Conservation (phyloP, 2,329 filamentous ascomycete species). For the Pseudodiploospora longispora region DNA sequence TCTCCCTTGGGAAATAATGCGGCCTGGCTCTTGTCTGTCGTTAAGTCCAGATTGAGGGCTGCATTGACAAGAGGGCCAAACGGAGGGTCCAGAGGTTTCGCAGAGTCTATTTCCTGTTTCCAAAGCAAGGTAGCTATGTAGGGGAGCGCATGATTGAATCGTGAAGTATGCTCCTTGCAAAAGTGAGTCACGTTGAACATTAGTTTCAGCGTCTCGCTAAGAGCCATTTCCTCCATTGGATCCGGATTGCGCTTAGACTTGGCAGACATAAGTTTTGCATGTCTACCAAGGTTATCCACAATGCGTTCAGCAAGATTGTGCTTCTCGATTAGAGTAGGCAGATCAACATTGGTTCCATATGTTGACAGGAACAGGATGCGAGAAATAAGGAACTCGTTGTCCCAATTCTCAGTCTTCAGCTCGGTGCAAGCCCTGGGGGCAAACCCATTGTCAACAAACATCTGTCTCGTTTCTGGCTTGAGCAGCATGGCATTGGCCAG, state of each 20-base stretch:
- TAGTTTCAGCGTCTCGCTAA: slow-evolving; percentile 78
- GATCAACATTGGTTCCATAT: slow-evolving; percentile 42
- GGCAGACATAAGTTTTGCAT: slow-evolving; percentile 42
- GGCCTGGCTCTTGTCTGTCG: slow-evolving; percentile 42
- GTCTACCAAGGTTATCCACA: slow-evolving; percentile 59
- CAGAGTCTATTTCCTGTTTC: slow-evolving; percentile 45
- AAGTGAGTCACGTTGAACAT: slow-evolving; percentile 82
- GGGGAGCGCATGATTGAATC: slow-evolving; percentile 61
- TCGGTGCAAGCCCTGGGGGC: slow-evolving; percentile 57
- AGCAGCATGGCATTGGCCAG: slow-evolving; percentile 68
- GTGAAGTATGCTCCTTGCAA: slow-evolving; percentile 50
- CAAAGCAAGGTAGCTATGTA: slow-evolving; percentile 64
- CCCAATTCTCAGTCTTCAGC: slow-evolving; percentile 63
- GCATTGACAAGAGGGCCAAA: slow-evolving; percentile 69
- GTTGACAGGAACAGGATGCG: slow-evolving; percentile 36
- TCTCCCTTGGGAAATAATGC: slow-evolving; percentile 59
- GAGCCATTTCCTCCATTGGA: slow-evolving; percentile 68
- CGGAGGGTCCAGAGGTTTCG: slow-evolving; percentile 64
- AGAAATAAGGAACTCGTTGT: slow-evolving; percentile 74
- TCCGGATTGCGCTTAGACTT: slow-evolving; percentile 28
- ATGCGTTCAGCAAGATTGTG: slow-evolving; percentile 47
- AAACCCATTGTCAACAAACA: slow-evolving; percentile 39
- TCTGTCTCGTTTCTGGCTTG: slow-evolving; percentile 35
- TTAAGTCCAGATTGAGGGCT: slow-evolving; percentile 68
- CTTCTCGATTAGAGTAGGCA: slow-evolving; percentile 38